Conservation (phyloP, 305 asterid species). For the Rubia balearica region DNA sequence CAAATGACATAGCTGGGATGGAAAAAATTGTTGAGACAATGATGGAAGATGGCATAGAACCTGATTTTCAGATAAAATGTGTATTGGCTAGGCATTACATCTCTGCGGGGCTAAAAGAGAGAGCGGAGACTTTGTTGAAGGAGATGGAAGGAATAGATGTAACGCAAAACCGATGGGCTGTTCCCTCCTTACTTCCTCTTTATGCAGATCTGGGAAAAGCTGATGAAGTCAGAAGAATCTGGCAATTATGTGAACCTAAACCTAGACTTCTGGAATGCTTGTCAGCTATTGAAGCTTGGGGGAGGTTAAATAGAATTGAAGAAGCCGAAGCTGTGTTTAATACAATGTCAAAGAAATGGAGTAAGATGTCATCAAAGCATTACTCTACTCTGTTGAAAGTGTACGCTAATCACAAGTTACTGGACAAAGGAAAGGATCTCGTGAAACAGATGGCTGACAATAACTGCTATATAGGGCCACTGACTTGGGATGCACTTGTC, state of each 20-base stretch:
- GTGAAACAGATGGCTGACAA: conserved; percentile 60
- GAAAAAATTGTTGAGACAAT: conserved; percentile 61
- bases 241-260: conserved; percentile 51
- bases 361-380: conserved; percentile 33
- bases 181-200: conserved; percentile 44
- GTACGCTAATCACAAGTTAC: conserved; percentile 52
- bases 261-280: conserved; percentile 39
- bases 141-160: conserved; percentile 53
- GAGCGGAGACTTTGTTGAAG: conserved; percentile 54
- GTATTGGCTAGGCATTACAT: conserved; percentile 46
- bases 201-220: conserved; percentile 64
- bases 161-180: conserved; percentile 36
- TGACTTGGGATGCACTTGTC: conserved; percentile 65
- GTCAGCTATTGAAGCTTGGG: conserved; percentile 75
- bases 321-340: conserved; percentile 70
- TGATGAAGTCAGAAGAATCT: conserved; percentile 60
- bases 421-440: conserved; percentile 66
- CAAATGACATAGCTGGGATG: conserved; percentile 64
- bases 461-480: conserved; percentile 45
- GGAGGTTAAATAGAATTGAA: conserved; percentile 46
- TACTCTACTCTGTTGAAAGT: conserved; percentile 40
- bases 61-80: conserved; percentile 26
- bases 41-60: conserved; percentile 55
- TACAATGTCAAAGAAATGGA: conserved; percentile 29
- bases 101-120: conserved; percentile 44